phyloP scores from a whole-genome alignment of 345 rosid genomes.

The Clausena lansium region DNA sequence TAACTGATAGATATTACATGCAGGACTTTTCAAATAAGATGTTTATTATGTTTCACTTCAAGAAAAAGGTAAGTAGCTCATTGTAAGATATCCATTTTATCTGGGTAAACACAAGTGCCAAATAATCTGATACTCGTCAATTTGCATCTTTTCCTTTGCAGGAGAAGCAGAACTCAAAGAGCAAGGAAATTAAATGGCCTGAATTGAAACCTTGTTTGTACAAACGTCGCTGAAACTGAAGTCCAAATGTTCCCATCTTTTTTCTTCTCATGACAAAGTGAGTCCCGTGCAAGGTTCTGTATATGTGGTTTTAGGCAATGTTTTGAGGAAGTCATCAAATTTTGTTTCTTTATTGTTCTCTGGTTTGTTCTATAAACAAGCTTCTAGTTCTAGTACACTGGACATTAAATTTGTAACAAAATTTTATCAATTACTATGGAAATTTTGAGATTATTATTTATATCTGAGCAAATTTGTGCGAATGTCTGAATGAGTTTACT shows the following conservation, averaged over 20 bases:
- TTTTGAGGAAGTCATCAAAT: background rate
- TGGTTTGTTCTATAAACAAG: background rate
- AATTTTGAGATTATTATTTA: too few species aligned
- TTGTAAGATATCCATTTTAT: background rate
- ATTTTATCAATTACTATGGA: too few species aligned
- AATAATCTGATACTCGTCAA: background rate
- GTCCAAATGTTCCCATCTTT: background rate
- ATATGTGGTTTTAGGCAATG: background rate
- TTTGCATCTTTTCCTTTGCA: conserved; percentile 22
- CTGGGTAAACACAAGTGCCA: too few species aligned
- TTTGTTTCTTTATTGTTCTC: background rate
- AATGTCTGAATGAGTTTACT: too few species aligned
- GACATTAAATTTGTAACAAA: too few species aligned
- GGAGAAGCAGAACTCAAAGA: conserved; percentile 51
- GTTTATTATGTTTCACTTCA: conserved; percentile 74
- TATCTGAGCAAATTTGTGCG: too few species aligned
- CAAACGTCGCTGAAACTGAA: conserved; percentile 66
- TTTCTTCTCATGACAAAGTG: background rate
- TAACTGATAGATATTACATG: conserved; percentile 15
- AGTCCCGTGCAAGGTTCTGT: background rate
- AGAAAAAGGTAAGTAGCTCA: conserved; percentile 62
- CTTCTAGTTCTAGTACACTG: background rate
- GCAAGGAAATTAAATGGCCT: conserved; percentile 71
- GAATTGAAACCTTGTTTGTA: conserved; percentile 89
- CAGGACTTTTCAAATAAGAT: conserved; percentile 92